A percentile compares a stretch with the other conserved stretches of the same genome.
These are phyloP conservation scores for Chernovozyma aurita DNA, from an alignment of 1,139 yeast genomes.

Conservation along the genomic window DNA sequence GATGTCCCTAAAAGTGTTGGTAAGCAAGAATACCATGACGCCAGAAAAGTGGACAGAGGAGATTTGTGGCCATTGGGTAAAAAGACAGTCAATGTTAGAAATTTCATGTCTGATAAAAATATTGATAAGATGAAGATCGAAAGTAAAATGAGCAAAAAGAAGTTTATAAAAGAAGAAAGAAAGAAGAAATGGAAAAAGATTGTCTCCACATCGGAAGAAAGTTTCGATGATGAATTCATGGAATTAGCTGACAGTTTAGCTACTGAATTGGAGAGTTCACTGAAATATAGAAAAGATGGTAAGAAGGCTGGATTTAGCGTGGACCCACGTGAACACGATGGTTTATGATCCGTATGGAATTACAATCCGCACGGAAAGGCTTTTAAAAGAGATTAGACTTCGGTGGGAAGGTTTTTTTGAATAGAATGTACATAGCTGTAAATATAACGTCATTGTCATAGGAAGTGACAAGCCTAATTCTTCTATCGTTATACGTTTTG, in stretches of 20 bases:
- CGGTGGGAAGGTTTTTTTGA: neutral
- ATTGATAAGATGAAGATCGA: constrained; percentile 34
- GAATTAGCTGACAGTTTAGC: constrained; percentile 35
- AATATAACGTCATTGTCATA: no score
- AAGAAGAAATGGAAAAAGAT: constrained; percentile 40
- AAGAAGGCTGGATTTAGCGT: constrained; percentile 22
- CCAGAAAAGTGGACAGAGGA: constrained; percentile 78
- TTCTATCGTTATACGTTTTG: no score
- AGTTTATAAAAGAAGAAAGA: constrained; percentile 39
- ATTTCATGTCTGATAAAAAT: constrained; percentile 25
- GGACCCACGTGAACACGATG: constrained; percentile 20
- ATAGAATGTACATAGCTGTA: neutral
- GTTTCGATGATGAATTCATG: constrained; percentile 31
- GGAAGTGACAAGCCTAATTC: no score
- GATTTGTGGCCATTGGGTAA: constrained; percentile 86
- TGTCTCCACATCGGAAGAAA: constrained; percentile 25
- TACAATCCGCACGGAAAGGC: no score
- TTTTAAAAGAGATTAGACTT: constrained; percentile 1
- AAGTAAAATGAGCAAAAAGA: constrained; percentile 38
- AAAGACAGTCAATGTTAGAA: constrained; percentile 51
- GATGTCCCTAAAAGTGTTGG: constrained; percentile 77
- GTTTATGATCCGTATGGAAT: constrained; percentile 18
- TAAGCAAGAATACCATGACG: constrained; percentile 79
- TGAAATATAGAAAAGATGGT: constrained; percentile 31
- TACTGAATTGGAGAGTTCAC: constrained; percentile 28